Evolutionary conservation across 2,329 filamentous ascomycete species (phyloP), one percentile per base, ranked within the genome.

Genomic region (Fusarium marasasianum): DNA sequence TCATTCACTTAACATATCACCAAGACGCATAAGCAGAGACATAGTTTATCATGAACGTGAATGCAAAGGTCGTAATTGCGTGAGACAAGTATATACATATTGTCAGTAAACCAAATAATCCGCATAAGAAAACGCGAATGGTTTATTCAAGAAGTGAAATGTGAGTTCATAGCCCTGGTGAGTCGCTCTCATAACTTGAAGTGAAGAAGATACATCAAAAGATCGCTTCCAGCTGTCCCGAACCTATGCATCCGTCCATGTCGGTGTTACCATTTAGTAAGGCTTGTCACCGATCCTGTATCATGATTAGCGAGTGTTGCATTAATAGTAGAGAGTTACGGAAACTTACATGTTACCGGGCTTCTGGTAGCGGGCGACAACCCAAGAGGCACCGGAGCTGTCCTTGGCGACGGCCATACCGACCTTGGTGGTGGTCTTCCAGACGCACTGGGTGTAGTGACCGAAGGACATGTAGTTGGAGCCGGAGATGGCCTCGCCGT

Each of bases 381-480:
- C 75, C 44, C 64, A 78, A n/a, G 59, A 62, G n/a, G 63, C 44
- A 26, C 76, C 76, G 56, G 68, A 60, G 37, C 24, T 60, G 58
- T 69, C 59, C 51, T 55, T 66, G 51, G 74, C 65, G 22, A 66
- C 47, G 22, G 73, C 76, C 73, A 78, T 78, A 37, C 73, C 76
- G 71, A 78, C 71, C 73, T 76, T 78, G 68, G 66, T 75, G 67
- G 76, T 78, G 44, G 68, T 51, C 64, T 75, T 75, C 76, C 76
- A 78, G 61, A 78, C 54, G 50, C 69, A 66, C 63, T 78, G 76
- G 33, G 76, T 78, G 74, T 78, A 78, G 71, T 78, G 76, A 38
- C 76, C 76, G 44, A 76, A 78, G 24, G 22, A 45, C 55, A 55
- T 33, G 75, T 73, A 78, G 76, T 78, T 78, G 58, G 56, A 56